These are phyloP conservation scores for Thelephora terrestris DNA, from an alignment of 1,284 basidiomycete species.

Conservation along the genomic window DNA sequence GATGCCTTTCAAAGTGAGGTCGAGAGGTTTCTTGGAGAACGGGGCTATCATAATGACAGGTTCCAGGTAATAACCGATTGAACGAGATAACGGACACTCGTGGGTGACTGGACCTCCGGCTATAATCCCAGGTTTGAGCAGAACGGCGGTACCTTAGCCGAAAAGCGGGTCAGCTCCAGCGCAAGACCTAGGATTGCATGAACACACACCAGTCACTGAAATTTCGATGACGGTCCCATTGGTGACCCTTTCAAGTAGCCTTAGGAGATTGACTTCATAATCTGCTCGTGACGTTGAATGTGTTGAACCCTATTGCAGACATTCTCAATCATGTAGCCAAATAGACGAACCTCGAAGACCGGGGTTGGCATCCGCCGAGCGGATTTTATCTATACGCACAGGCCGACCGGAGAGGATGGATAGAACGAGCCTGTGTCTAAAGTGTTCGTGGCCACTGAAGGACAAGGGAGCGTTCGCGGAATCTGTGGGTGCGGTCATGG, in stretches of 20 bases:
- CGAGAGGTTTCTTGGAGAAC: conserved; percentile 84
- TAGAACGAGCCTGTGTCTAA: conserved; percentile 81
- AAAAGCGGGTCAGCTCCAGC: background rate
- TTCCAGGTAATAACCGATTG: conserved; percentile 93
- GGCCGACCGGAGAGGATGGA: conserved; percentile 84
- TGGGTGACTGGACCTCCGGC: conserved; percentile 77
- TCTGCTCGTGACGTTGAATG: conserved; percentile 35
- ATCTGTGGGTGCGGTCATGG: conserved; percentile 25
- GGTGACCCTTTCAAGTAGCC: conserved; percentile 86
- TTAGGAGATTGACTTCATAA: conserved; percentile 86
- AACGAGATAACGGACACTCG: conserved; percentile 80
- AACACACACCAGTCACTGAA: conserved; percentile 75
- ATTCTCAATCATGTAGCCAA: no score
- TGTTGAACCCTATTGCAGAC: background rate
- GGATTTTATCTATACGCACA: conserved; percentile 83
- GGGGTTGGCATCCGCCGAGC: conserved; percentile 88
- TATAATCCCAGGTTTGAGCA: conserved; percentile 89
- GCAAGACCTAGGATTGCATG: background rate
- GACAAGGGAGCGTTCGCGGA: conserved; percentile 33
- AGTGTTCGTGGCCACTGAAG: conserved; percentile 74
- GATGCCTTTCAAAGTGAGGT: conserved; percentile 78
- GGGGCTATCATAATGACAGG: conserved; percentile 86
- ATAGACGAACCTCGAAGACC: conserved; percentile 67
- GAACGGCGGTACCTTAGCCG: conserved; percentile 70
- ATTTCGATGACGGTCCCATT: conserved; percentile 97